Evolutionary conservation across 1,139 yeast species (phyloP).

Genomic region (Martiniozyma asiatica): DNA sequence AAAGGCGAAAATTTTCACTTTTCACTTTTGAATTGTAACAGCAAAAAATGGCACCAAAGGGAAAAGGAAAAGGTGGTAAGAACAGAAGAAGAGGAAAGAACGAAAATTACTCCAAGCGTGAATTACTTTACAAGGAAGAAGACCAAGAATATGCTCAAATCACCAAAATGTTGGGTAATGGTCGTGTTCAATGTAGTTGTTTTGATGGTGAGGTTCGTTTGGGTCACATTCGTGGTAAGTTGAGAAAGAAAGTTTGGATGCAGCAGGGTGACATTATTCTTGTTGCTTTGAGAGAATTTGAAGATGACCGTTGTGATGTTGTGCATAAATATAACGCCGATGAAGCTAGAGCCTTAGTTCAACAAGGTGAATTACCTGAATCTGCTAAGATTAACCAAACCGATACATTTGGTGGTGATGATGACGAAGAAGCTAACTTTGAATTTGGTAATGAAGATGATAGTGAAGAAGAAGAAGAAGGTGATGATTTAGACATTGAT

Average conservation of each 20-base stretch:
- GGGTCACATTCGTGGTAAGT: conserved; percentile 97
- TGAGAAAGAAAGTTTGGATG: conserved; percentile 99
- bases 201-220: conserved; percentile 88
- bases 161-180: conserved; percentile 96
- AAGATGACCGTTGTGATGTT: conserved; percentile 96
- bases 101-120: conserved; percentile 89
- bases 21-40: neutral
- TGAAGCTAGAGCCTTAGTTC: conserved; percentile 94
- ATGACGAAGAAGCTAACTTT: conserved; percentile 95
- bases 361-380: conserved; percentile 94
- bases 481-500: conserved; percentile 71
- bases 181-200: conserved; percentile 89
- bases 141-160: conserved; percentile 99
- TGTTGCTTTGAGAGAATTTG: conserved; percentile 95
- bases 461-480: conserved; percentile 57
- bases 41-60: conserved; percentile 21
- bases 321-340: conserved; percentile 94
- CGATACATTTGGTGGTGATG: conserved; percentile 93
- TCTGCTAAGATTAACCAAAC: conserved; percentile 95
- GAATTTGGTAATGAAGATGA: conserved; percentile 95
- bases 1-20: conserved; percentile 3
- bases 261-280: conserved; percentile 95
- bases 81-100: conserved; percentile 99
- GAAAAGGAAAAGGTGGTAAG: conserved; percentile 43
- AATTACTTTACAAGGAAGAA: conserved; percentile 81